These are phyloP conservation scores for Zygoascus ofunaensis DNA, from an alignment of 805 yeast genomes.

Conservation along the genomic window DNA sequence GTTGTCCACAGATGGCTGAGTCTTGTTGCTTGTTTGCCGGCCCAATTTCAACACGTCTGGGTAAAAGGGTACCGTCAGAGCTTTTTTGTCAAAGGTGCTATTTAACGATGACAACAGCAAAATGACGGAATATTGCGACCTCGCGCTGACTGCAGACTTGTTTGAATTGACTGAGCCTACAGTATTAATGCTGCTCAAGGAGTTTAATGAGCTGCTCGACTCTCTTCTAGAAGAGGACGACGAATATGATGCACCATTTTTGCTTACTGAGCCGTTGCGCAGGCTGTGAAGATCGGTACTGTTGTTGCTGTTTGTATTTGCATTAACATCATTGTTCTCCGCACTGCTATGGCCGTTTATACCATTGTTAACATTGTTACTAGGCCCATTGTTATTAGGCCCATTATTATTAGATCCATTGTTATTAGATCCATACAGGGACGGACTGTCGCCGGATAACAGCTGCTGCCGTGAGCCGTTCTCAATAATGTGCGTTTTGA, in stretches of 20 bases:
- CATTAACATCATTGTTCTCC: too few relatives aligned
- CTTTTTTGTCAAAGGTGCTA: constrained; percentile 72
- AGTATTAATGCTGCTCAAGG: constrained; percentile 2
- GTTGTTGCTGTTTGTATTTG: too few relatives aligned
- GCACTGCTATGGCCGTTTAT: too few relatives aligned
- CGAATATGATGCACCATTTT: not conserved
- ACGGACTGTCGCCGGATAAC: not conserved
- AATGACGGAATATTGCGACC: constrained; percentile 34
- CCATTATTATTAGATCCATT: not conserved
- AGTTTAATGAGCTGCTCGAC: not conserved
- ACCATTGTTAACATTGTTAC: not conserved
- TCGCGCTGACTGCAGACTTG: too few relatives aligned
- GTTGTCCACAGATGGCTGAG: constrained; percentile 55
- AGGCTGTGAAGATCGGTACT: too few relatives aligned
- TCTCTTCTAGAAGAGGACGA: not conserved
- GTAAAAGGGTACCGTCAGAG: constrained; percentile 63
- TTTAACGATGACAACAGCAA: constrained; percentile 71
- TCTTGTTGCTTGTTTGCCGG: constrained; percentile 57
- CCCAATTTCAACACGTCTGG: constrained; percentile 87
- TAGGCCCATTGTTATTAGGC: not conserved
- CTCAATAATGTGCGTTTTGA: not conserved
- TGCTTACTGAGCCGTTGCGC: not conserved
- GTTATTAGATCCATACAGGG: not conserved
- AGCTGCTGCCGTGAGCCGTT: not conserved
- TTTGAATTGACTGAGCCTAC: constrained; percentile 5